Evolutionary conservation across 306 rosid species (phyloP).

Genomic region (Gillenia trifoliata): DNA sequence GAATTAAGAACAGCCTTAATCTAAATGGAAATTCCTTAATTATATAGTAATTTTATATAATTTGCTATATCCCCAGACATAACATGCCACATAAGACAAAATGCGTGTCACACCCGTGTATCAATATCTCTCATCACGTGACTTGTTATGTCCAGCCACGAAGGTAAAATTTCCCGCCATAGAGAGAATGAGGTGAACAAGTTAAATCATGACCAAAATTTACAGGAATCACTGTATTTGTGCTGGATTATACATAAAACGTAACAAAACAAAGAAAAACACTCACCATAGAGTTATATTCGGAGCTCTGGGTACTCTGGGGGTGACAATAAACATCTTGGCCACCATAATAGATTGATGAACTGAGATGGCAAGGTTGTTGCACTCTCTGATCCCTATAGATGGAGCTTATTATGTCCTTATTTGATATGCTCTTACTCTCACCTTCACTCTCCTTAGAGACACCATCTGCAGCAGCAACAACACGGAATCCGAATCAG

Average conservation of each 20-base stretch:
- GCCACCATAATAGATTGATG: slow-evolving; percentile 94
- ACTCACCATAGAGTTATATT: slow-evolving; percentile 44
- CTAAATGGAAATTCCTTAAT: not conserved
- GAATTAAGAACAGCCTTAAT: not conserved
- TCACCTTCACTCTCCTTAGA: slow-evolving; percentile 34
- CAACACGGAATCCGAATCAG: not conserved
- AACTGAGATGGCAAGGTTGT: slow-evolving; percentile 85
- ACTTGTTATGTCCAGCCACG: not conserved
- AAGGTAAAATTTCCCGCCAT: too few species aligned
- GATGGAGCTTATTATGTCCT: slow-evolving; percentile 47
- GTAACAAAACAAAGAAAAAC: not conserved
- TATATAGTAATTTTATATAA: not conserved
- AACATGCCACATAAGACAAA: not conserved
- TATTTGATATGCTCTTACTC: slow-evolving; percentile 29
- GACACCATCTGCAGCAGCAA: slow-evolving; percentile 36
- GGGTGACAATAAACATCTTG: slow-evolving; percentile 65
- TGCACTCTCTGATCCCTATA: slow-evolving; percentile 70
- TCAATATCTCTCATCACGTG: not conserved
- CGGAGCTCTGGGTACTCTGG: slow-evolving; percentile 34
- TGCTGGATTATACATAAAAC: not conserved
- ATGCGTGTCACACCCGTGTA: not conserved
- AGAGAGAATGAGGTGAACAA: too few species aligned
- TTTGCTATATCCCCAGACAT: not conserved
- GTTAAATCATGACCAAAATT: too few species aligned
- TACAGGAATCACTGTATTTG: too few species aligned